These are phyloP conservation scores for Chenopodium quinoa DNA, from an alignment of 148 eudicot species.

Conservation along the genomic window DNA sequence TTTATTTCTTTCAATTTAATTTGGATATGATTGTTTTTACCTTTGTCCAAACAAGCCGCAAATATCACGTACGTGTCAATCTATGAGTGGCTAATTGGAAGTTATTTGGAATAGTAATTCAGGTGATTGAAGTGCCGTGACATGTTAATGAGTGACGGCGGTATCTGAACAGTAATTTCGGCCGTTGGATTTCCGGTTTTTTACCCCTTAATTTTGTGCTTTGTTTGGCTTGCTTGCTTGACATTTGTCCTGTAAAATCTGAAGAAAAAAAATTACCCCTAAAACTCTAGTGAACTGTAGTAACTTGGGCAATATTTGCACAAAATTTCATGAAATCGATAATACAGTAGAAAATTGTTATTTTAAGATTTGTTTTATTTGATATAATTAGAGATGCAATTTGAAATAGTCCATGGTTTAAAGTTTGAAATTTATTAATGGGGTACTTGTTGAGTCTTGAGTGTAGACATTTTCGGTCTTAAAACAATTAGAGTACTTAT, in stretches of 20 bases:
- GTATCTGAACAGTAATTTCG: conserved; percentile 13
- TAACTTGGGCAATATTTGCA: too few species aligned
- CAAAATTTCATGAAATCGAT: not conserved
- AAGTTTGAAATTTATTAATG: too few species aligned
- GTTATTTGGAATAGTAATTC: not conserved
- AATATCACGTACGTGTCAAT: conserved; percentile 15
- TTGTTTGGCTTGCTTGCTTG: conserved; percentile 7
- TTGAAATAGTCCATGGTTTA: too few species aligned
- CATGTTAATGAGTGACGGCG: conserved; percentile 5
- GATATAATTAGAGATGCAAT: too few species aligned
- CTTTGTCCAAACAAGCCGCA: conserved; percentile 20
- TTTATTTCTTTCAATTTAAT: not conserved
- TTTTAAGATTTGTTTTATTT: too few species aligned
- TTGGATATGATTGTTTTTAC: conserved; percentile 17
- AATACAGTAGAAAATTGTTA: too few species aligned
- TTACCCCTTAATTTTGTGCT: not conserved
- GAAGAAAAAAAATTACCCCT: not conserved
- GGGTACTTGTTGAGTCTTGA: too few species aligned
- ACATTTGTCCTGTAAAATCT: not conserved
- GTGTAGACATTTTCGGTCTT: too few species aligned
- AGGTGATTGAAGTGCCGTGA: conserved; percentile 3
- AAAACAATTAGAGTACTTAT: too few species aligned
- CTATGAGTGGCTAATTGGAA: not conserved
- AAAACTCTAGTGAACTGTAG: too few species aligned
- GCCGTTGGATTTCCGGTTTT: conserved; percentile 7